These are phyloP conservation scores for Claviceps purpurea DNA, from an alignment of 2,329 filamentous ascomycete species.

Conservation along the genomic window DNA sequence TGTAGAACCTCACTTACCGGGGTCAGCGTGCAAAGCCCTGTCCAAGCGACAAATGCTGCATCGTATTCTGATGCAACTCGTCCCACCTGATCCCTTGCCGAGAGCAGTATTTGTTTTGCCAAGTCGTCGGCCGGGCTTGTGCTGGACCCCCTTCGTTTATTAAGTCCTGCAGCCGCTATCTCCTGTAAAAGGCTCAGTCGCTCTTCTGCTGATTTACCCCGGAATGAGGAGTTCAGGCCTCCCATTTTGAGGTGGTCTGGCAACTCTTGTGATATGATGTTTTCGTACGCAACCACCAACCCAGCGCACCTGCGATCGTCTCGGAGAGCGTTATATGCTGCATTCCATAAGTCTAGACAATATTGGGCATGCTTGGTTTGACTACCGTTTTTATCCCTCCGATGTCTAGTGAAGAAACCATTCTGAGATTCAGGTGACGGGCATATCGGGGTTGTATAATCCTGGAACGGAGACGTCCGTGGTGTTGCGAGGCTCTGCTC, in stretches of 20 bases:
- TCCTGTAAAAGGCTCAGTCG: slow-evolving; percentile 16
- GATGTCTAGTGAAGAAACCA: background rate
- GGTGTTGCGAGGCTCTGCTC: background rate
- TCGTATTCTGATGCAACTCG: slow-evolving; percentile 14
- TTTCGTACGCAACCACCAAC: slow-evolving; percentile 23
- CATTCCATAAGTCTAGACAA: slow-evolving; percentile 20
- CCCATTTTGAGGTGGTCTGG: slow-evolving; percentile 19
- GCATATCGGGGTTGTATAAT: background rate
- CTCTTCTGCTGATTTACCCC: slow-evolving; percentile 12
- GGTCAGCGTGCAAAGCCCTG: slow-evolving; percentile 23
- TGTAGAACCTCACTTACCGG: slow-evolving; percentile 14
- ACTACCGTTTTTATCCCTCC: background rate
- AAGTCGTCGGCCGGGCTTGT: slow-evolving; percentile 15
- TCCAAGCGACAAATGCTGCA: slow-evolving; percentile 20
- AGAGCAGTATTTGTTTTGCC: slow-evolving; percentile 16
- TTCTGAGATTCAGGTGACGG: slow-evolving; percentile 1
- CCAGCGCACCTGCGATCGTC: slow-evolving; percentile 15
- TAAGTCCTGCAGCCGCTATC: slow-evolving; percentile 18
- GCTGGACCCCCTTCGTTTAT: slow-evolving; percentile 15
- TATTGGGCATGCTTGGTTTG: slow-evolving; percentile 4
- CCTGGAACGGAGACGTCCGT: background rate
- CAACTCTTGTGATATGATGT: slow-evolving; percentile 21
- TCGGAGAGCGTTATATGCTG: slow-evolving; percentile 21
- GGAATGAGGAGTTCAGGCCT: slow-evolving; percentile 14
- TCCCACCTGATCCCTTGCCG: slow-evolving; percentile 15